Conservation (phyloP, 2,329 filamentous ascomycete genomes). For the Onygenales sp. region DNA sequence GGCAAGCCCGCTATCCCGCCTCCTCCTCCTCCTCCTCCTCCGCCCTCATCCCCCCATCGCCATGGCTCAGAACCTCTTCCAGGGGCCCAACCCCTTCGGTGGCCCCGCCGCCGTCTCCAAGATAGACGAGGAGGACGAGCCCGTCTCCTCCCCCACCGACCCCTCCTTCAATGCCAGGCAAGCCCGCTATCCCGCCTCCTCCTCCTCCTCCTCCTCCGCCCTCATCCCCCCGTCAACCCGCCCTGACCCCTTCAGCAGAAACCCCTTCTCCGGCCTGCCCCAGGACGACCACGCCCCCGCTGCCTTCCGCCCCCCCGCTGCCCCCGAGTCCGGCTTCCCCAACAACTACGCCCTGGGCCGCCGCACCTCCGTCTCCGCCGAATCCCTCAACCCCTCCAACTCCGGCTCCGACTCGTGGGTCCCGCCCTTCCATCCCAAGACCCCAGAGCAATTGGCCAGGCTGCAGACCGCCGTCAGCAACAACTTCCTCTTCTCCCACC, state of each 20-base stretch:
- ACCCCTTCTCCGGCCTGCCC: background rate
- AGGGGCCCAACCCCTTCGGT: conserved; percentile 72
- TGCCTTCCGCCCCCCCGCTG: conserved; percentile 18
- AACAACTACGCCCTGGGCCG: conserved; percentile 89
- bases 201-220: background rate
- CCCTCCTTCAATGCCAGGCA: conserved; percentile 42
- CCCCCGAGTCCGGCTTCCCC: conserved; percentile 46
- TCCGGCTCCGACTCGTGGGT: conserved; percentile 82
- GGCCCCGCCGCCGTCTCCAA: conserved; percentile 40
- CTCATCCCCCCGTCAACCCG: too few relatives aligned
- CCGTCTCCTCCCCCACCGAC: conserved; percentile 67
- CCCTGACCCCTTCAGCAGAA: background rate
- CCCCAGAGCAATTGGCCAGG: conserved; percentile 66
- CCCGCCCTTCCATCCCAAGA: conserved; percentile 77
- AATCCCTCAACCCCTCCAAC: conserved; percentile 83
- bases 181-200: conserved; percentile 14
- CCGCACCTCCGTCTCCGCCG: conserved; percentile 91
- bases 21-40: background rate
- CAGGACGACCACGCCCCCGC: conserved; percentile 9
- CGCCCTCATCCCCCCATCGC: conserved; percentile 21
- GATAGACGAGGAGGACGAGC: conserved; percentile 74
- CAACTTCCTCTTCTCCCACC: conserved; percentile 89
- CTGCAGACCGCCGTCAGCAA: conserved; percentile 71
- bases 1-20: background rate
- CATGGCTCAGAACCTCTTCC: conserved; percentile 70